Percentiles rank a stretch among this genome's conserved stretches.
Conservation (phyloP, 352 stramenopile species). For the Phytopythium aichiense region DNA sequence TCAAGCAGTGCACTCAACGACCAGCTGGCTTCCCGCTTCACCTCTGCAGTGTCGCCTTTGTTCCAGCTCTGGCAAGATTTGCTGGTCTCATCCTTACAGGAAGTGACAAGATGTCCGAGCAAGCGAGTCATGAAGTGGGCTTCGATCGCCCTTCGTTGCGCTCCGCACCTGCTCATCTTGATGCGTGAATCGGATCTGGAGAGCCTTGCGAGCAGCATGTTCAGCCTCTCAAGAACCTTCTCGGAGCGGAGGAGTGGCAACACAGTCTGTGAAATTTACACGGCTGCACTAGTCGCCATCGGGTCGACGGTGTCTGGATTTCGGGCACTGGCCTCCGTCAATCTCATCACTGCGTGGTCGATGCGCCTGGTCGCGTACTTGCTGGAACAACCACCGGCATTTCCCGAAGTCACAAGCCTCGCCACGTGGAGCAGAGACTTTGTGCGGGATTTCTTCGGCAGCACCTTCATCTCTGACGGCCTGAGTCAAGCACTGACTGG, state of each 20-base stretch:
- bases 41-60: neutral
- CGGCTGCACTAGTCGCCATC: neutral
- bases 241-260: neutral
- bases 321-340: neutral
- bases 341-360: neutral
- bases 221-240: neutral
- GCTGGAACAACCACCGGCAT: neutral
- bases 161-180: neutral
- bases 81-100: neutral
- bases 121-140: neutral
- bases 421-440: constrained; percentile 7
- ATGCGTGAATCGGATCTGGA: neutral
- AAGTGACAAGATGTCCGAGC: neutral
- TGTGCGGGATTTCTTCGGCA: neutral
- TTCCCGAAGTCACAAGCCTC: neutral
- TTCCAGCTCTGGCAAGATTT: neutral
- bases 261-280: neutral
- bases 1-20: neutral
- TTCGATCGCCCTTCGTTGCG: neutral
- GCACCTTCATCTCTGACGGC: neutral
- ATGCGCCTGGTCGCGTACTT: neutral
- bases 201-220: neutral
- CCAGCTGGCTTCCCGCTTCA: neutral
- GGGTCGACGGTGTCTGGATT: neutral
- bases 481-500: neutral